Evolutionary conservation across 257 asterid species (phyloP).

Genomic region (Nicotiana knightiana): DNA sequence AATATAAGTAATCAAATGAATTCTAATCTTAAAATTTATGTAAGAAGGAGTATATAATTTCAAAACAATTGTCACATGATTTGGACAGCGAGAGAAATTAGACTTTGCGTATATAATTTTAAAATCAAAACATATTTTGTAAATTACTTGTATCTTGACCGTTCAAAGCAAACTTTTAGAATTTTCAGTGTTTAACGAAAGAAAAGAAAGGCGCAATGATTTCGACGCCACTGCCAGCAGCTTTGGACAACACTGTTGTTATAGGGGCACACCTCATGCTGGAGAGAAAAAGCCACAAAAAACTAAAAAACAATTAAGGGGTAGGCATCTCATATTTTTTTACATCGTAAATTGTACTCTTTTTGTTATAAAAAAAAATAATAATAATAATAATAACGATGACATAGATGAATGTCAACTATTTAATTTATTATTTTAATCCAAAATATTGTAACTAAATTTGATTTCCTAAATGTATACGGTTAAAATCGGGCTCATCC

Average conservation of each 20-base stretch:
- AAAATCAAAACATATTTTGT: not conserved
- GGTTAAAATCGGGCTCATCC: too few relatives aligned
- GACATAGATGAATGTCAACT: too few relatives aligned
- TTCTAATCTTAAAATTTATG: not conserved
- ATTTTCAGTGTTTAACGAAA: not conserved
- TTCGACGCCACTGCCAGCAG: not conserved
- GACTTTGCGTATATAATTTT: not conserved
- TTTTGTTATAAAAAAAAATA: too few relatives aligned
- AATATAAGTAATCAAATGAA: not conserved
- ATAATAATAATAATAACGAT: too few relatives aligned
- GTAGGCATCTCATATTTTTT: too few relatives aligned
- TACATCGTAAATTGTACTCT: too few relatives aligned
- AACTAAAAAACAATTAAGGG: not conserved
- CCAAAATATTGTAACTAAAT: too few relatives aligned
- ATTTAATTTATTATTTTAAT: too few relatives aligned
- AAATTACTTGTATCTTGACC: not conserved
- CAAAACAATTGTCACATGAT: slow-evolving; percentile 8
- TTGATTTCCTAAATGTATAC: too few relatives aligned
- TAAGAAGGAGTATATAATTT: not conserved
- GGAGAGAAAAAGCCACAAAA: not conserved
- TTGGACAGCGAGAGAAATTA: not conserved
- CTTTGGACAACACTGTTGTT: not conserved
- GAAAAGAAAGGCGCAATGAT: slow-evolving; percentile 2
- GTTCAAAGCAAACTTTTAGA: not conserved
- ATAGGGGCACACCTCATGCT: not conserved